phyloP scores from a whole-genome alignment of 208 protist genomes.

The Phytomonas sp. region DNA sequence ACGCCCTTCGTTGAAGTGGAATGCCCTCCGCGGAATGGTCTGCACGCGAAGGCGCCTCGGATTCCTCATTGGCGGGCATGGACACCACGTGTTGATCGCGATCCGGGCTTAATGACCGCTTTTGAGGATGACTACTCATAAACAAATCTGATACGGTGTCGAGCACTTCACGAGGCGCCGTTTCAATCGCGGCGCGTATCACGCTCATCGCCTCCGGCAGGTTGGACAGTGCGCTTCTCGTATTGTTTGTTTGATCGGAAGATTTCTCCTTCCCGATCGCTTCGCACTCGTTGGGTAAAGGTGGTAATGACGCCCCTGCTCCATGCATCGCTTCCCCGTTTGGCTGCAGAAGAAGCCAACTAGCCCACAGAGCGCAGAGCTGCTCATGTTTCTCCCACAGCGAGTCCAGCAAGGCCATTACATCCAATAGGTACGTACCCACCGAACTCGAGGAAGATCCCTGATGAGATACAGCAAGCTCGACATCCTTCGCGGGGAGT shows the following conservation, averaged over 20 bases:
- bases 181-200: conserved; percentile 8
- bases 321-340: background rate
- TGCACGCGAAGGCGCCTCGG: background rate
- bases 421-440: conserved; percentile 38
- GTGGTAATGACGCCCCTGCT: background rate
- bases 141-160: background rate
- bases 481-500: conserved; percentile 8
- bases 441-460: background rate
- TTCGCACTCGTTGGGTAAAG: background rate
- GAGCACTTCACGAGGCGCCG: conserved; percentile 1
- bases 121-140: background rate
- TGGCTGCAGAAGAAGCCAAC: conserved; percentile 25
- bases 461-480: background rate
- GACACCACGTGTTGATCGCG: background rate
- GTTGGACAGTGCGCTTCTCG: background rate
- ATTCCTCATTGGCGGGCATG: background rate
- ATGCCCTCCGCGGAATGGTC: background rate
- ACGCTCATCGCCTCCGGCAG: background rate
- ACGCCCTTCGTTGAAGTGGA: background rate
- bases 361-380: conserved; percentile 46
- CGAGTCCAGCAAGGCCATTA: conserved; percentile 21
- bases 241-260: background rate
- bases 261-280: background rate
- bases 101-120: background rate
- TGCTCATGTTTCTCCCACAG: conserved; percentile 21